Percentiles rank a stretch among this genome's conserved stretches.
Conservation (phyloP, 768 basidiomycete species). For the Lactarius tabidus region DNA sequence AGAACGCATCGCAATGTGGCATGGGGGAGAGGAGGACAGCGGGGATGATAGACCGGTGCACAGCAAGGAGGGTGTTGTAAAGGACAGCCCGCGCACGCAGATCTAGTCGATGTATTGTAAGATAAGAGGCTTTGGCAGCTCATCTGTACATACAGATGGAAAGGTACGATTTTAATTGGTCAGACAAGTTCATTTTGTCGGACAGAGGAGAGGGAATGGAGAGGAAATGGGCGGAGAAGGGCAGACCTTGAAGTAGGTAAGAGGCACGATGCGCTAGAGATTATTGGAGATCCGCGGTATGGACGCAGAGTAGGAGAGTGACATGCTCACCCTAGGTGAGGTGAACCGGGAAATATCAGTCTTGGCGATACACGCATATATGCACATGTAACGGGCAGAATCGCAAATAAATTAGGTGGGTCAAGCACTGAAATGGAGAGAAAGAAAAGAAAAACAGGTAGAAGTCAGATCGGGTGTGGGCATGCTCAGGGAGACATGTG, state of each 20-base stretch:
- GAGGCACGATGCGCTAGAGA: conserved; percentile 87
- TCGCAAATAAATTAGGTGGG: not conserved
- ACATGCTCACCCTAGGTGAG: conserved; percentile 69
- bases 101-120: conserved; percentile 93
- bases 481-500: conserved; percentile 18
- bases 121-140: conserved; percentile 74
- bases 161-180: not conserved
- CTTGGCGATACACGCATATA: not conserved
- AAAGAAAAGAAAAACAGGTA: not conserved
- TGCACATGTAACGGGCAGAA: not conserved
- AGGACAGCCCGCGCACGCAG: conserved; percentile 78
- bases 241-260: conserved; percentile 91
- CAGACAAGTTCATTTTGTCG: not conserved
- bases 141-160: conserved; percentile 42
- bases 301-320: conserved; percentile 95
- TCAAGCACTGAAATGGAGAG: not conserved
- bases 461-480: conserved; percentile 15
- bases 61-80: conserved; percentile 92
- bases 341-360: not conserved
- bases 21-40: conserved; percentile 91
- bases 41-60: conserved; percentile 93
- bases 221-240: not conserved
- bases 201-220: conserved; percentile 12
- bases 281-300: conserved; percentile 89
- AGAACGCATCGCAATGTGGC: conserved; percentile 93